These are phyloP conservation scores for Vanrija sp. DNA, from an alignment of 1,284 basidiomycete species.

Conservation along the genomic window DNA sequence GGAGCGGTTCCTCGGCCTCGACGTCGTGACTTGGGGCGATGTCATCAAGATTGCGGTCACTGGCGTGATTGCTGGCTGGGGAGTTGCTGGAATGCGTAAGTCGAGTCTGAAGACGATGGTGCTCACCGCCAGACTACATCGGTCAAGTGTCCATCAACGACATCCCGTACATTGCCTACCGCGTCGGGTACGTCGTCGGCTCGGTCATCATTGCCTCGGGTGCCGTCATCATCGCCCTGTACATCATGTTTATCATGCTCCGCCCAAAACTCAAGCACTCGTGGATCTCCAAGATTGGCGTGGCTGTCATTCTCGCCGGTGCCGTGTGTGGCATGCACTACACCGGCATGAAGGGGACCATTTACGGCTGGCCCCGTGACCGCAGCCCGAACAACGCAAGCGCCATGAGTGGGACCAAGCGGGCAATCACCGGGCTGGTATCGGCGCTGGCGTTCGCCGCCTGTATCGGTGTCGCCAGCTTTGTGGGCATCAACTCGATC, in stretches of 20 bases:
- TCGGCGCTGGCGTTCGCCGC: slow-evolving; percentile 48
- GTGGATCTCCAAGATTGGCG: slow-evolving; percentile 47
- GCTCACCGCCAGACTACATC: slow-evolving; percentile 47
- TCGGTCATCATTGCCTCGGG: slow-evolving; percentile 50
- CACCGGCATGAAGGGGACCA: slow-evolving; percentile 41
- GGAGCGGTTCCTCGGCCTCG: slow-evolving; percentile 41
- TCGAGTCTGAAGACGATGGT: slow-evolving; percentile 1
- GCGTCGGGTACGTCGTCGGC: slow-evolving; percentile 44
- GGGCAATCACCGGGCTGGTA: slow-evolving; percentile 49
- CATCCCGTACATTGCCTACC: slow-evolving; percentile 49
- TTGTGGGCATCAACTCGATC: slow-evolving; percentile 44
- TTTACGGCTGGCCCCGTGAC: slow-evolving; percentile 37
- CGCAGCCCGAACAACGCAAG: slow-evolving; percentile 18
- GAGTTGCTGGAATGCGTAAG: slow-evolving; percentile 52
- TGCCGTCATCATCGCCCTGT: slow-evolving; percentile 50
- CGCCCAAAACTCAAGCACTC: slow-evolving; percentile 52
- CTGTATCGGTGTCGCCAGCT: slow-evolving; percentile 46
- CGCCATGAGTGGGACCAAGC: slow-evolving; percentile 37
- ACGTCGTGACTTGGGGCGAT: slow-evolving; percentile 45
- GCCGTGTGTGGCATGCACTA: slow-evolving; percentile 51
- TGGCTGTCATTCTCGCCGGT: slow-evolving; percentile 47
- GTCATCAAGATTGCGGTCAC: slow-evolving; percentile 48
- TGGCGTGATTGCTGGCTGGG: slow-evolving; percentile 49
- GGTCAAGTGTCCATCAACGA: slow-evolving; percentile 51
- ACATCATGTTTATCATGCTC: slow-evolving; percentile 53